Base-by-base conservation (phyloP, 1,284 basidiomycete species). In the Singerocomus inundabilis region DNA sequence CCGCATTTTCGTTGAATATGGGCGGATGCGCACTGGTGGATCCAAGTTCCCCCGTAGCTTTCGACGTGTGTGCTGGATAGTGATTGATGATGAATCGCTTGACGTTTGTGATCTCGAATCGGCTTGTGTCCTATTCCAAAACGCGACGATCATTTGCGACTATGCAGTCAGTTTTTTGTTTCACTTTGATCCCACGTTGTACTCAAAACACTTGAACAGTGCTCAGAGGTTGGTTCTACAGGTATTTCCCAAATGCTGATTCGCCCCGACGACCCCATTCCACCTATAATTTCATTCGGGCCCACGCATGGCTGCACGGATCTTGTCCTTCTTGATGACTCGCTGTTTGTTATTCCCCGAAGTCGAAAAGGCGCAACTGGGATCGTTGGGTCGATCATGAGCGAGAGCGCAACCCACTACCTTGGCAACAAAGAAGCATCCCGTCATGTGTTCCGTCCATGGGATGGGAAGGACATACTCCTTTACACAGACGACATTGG, bases 151-250 rank as follows among this genome's bases (percentile, higher is more conserved):
- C 16, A 54, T 65, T n/a, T 64, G 62, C 51, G 64, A 66, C 51
- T 67, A 64, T 7, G 63, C 63, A 29, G 64, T 66, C 6, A 33
- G 62, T 57, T 24, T 18, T 39, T 7, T 18, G 4, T 26, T 32
- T 1, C n/a, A 15, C 12, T 39, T 18, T 34, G 5, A 0, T 13
- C 15, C 4, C 13, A 18, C 11, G 7, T 15, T 10, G 7, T 6
- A 21, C 36, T 48, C 21, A 21, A 4, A 59, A 15, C 13, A 5
- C 28, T 12, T 21, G 21, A 49, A 8, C 49, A 63, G 62, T 64
- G 63, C 40, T 66, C 63, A 16, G 65, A 64, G 40, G 59, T 67
- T 34, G 61, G 65, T 34, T 64, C 62, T 34, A 65, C 63, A n/a
- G 65, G 65, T 3, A 56, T 67, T 43, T 66, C 61, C 21, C 63